These are phyloP conservation scores for Eruca vesicaria DNA, from an alignment of 441 rosid genomes.

Conservation along the genomic window DNA sequence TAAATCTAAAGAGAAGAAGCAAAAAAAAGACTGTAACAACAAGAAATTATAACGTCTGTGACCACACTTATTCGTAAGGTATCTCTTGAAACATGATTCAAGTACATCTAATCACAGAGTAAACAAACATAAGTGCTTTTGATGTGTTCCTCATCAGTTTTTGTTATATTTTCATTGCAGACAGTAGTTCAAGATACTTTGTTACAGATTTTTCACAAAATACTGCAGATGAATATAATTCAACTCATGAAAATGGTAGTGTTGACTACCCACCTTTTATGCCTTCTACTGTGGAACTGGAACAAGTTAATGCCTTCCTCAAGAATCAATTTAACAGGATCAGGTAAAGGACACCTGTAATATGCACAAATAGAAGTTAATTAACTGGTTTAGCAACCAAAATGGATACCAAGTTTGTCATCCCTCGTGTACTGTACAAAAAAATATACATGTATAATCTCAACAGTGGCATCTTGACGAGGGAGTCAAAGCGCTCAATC, in stretches of 20 bases:
- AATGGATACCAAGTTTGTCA: background rate
- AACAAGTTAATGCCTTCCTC: slow-evolving; percentile 84
- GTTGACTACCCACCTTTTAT: slow-evolving; percentile 65
- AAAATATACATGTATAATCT: slow-evolving; percentile 65
- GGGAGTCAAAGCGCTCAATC: slow-evolving; percentile 85
- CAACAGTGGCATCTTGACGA: slow-evolving; percentile 90
- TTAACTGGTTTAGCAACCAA: slow-evolving; percentile 1
- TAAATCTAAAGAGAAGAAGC: background rate
- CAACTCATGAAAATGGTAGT: background rate
- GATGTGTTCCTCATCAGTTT: background rate
- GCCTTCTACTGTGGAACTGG: slow-evolving; percentile 63
- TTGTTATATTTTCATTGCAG: background rate
- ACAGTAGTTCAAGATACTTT: background rate
- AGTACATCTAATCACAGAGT: background rate
- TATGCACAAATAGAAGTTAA: slow-evolving; percentile 24
- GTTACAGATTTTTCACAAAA: background rate
- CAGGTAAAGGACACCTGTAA: slow-evolving; percentile 79
- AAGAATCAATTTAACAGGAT: slow-evolving; percentile 56
- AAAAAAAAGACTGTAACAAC: background rate
- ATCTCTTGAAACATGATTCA: background rate
- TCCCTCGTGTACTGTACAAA: background rate
- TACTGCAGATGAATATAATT: background rate
- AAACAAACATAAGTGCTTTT: background rate
- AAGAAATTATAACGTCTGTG: background rate
- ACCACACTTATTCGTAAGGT: slow-evolving; percentile 4